Percentiles rank a stretch among this genome's conserved stretches.
phyloP scores from a whole-genome alignment of 2,329 filamentous ascomycete species.

The Penicillium vulpinum region DNA sequence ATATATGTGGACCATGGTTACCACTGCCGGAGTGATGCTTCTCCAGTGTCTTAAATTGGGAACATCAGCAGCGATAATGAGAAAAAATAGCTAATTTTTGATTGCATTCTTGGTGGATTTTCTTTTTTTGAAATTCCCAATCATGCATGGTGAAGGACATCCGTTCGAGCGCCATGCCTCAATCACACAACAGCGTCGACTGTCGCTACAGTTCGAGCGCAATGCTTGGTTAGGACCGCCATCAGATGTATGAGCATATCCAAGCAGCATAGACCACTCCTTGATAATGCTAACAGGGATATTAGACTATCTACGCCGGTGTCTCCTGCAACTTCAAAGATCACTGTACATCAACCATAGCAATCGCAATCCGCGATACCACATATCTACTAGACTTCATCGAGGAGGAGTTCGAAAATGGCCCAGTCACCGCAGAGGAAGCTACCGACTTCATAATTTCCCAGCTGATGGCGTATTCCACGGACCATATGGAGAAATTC shows the following conservation, averaged over 20 bases:
- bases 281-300: not conserved
- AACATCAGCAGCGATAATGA: too few relatives aligned
- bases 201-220: constrained; percentile 32
- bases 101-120: not conserved
- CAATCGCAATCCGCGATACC: constrained; percentile 70
- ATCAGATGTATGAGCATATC: constrained; percentile 34
- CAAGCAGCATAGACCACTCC: not conserved
- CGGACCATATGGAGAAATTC: constrained; percentile 70
- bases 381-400: constrained; percentile 74
- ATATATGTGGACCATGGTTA: too few relatives aligned
- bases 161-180: constrained; percentile 30
- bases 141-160: constrained; percentile 7
- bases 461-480: constrained; percentile 60
- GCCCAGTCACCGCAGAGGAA: constrained; percentile 47
- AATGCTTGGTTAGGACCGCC: constrained; percentile 41
- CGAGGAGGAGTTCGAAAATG: constrained; percentile 59
- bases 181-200: constrained; percentile 34
- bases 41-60: too few relatives aligned
- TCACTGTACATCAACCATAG: constrained; percentile 56
- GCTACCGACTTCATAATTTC: constrained; percentile 62
- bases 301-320: constrained; percentile 45
- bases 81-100: too few relatives aligned
- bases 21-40: too few relatives aligned
- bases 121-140: not conserved
- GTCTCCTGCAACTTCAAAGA: constrained; percentile 37